Conservation (phyloP, 495 filamentous ascomycete species). For the Cenococcum geophilum region DNA sequence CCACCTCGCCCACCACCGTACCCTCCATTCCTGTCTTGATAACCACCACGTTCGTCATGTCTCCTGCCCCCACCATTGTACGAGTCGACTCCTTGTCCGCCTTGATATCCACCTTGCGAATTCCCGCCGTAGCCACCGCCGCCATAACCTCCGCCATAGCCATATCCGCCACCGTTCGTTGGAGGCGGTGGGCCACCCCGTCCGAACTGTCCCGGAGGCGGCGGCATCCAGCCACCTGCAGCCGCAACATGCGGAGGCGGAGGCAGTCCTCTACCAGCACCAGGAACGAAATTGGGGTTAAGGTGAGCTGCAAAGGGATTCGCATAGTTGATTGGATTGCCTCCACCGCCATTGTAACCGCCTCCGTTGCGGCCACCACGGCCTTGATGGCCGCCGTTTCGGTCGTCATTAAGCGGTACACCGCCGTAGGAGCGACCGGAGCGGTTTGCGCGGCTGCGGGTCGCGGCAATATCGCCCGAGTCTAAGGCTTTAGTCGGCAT, state of each 20-base stretch:
- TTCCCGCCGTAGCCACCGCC: neutral
- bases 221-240: too few relatives aligned
- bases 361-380: conserved; percentile 9
- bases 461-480: conserved; percentile 62
- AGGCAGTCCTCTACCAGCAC: neutral
- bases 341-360: conserved; percentile 6
- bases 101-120: neutral
- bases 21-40: neutral
- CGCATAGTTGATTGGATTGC: neutral
- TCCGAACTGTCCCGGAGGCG: too few relatives aligned
- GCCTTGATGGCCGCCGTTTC: conserved; percentile 42
- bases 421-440: conserved; percentile 38
- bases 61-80: neutral
- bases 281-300: conserved; percentile 1
- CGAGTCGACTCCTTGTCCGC: neutral
- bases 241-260: neutral
- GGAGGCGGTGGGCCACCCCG: neutral
- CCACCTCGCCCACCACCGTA: neutral
- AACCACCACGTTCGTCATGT: neutral
- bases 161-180: neutral
- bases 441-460: conserved; percentile 53
- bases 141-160: neutral
- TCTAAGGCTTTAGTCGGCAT: conserved; percentile 64
- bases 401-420: too few relatives aligned
- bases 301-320: conserved; percentile 3